Evolutionary conservation across 106 monocot species (phyloP).

Genomic region (Phalaenopsis equestris): DNA sequence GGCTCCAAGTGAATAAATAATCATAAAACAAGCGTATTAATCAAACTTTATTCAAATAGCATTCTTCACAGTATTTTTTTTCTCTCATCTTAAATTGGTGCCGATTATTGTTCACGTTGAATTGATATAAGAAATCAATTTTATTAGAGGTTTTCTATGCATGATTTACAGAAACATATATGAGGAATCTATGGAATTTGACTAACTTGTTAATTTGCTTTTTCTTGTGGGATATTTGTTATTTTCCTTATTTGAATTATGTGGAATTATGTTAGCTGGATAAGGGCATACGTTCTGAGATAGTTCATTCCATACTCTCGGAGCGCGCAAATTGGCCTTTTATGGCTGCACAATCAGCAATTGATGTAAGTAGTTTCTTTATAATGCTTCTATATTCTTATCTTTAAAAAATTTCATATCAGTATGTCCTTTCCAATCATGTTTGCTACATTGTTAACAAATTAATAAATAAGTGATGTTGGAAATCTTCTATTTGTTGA

Average conservation of each 20-base stretch:
- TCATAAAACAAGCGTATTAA: too few relatives aligned
- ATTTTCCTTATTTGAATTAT: not conserved
- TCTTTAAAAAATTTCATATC: not conserved
- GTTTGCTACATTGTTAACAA: not conserved
- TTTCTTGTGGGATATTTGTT: not conserved
- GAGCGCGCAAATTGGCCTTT: conserved; percentile 65
- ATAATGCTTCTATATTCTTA: not conserved
- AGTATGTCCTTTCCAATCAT: not conserved
- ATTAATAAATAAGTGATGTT: not conserved
- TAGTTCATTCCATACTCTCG: conserved; percentile 52
- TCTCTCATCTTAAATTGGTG: too few relatives aligned
- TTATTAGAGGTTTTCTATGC: too few relatives aligned
- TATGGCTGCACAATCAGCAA: conserved; percentile 53
- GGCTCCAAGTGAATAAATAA: too few relatives aligned
- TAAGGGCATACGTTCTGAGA: conserved; percentile 53
- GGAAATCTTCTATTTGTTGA: not conserved
- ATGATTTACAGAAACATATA: too few relatives aligned
- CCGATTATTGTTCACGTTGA: too few relatives aligned
- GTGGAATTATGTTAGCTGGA: conserved; percentile 37
- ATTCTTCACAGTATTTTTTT: too few relatives aligned
- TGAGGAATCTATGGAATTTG: too few relatives aligned
- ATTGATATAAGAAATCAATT: too few relatives aligned
- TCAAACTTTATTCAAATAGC: too few relatives aligned
- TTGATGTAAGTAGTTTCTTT: conserved; percentile 31
- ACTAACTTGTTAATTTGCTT: not conserved